phyloP scores from a whole-genome alignment of 2,329 filamentous ascomycete species.

The Botrytis elliptica region DNA sequence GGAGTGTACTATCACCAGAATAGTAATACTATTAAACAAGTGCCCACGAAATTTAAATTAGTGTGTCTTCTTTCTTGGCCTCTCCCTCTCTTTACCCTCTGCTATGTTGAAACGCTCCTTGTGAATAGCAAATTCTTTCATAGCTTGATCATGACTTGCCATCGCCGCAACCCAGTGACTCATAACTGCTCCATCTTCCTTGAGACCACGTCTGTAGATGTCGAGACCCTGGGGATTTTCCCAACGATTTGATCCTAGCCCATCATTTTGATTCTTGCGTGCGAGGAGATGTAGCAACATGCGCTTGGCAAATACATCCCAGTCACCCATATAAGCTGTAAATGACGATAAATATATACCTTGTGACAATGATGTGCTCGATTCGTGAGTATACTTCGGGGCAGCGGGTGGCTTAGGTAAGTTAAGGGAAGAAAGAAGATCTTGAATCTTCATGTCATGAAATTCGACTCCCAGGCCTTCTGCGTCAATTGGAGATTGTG shows the following conservation, averaged over 20 bases:
- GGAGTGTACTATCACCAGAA: background rate
- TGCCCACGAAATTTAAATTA: background rate
- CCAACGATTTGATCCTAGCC: conserved; percentile 42
- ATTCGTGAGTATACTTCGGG: conserved; percentile 36
- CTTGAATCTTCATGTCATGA: conserved; percentile 44
- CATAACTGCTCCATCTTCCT: conserved; percentile 63
- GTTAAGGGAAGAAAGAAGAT: conserved; percentile 53
- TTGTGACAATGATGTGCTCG: conserved; percentile 42
- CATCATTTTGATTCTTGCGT: conserved; percentile 46
- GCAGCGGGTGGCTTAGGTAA: conserved; percentile 50
- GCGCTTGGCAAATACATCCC: conserved; percentile 50
- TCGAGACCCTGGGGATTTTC: conserved; percentile 48
- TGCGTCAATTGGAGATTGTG: conserved; percentile 28
- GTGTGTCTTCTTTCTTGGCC: conserved; percentile 24
- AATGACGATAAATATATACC: conserved; percentile 53
- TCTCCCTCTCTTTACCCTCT: conserved; percentile 32
- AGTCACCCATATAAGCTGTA: conserved; percentile 52
- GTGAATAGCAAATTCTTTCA: conserved; percentile 56
- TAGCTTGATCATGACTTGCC: conserved; percentile 57
- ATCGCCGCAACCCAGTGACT: conserved; percentile 59
- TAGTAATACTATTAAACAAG: conserved; percentile 9
- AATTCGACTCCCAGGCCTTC: conserved; percentile 43
- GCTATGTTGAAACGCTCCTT: conserved; percentile 46
- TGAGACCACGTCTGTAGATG: conserved; percentile 59
- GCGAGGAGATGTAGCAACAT: conserved; percentile 57